Conservation (phyloP, 2,329 filamentous ascomycete genomes). For the Fusarium concolor region DNA sequence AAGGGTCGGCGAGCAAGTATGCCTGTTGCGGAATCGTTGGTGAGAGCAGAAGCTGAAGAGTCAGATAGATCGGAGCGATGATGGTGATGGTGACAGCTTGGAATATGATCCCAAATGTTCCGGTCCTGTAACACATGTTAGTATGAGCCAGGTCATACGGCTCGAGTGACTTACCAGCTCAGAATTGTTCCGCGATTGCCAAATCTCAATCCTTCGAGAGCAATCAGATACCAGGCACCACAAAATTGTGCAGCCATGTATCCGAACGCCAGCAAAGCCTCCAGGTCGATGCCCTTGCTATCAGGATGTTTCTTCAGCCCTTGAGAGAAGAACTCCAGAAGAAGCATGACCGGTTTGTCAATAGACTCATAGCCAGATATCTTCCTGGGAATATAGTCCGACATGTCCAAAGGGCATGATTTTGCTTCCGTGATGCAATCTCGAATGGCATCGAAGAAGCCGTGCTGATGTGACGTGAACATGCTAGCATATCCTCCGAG, state of each 20-base stretch:
- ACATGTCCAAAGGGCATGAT: conserved; percentile 28
- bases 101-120: conserved; percentile 36
- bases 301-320: conserved; percentile 15
- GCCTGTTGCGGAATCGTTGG: not conserved
- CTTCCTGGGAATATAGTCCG: not conserved
- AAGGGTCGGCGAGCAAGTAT: conserved; percentile 20
- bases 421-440: conserved; percentile 4
- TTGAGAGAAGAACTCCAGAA: conserved; percentile 39
- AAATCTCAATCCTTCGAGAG: conserved; percentile 32
- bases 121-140: conserved; percentile 15
- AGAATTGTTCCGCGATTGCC: conserved; percentile 27
- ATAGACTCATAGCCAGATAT: conserved; percentile 1
- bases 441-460: conserved; percentile 32
- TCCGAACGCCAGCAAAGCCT: conserved; percentile 31
- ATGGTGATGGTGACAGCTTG: conserved; percentile 38
- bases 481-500: conserved; percentile 38
- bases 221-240: conserved; percentile 37
- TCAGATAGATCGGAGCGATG: conserved; percentile 36
- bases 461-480: conserved; percentile 26
- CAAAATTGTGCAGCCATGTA: conserved; percentile 41
- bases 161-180: conserved; percentile 23
- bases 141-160: not conserved
- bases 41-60: conserved; percentile 31
- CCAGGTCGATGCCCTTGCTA: conserved; percentile 4
- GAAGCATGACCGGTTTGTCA: conserved; percentile 17